Evolutionary conservation across 2,329 filamentous ascomycete species (phyloP).

Genomic region (Eutypella sp.): DNA sequence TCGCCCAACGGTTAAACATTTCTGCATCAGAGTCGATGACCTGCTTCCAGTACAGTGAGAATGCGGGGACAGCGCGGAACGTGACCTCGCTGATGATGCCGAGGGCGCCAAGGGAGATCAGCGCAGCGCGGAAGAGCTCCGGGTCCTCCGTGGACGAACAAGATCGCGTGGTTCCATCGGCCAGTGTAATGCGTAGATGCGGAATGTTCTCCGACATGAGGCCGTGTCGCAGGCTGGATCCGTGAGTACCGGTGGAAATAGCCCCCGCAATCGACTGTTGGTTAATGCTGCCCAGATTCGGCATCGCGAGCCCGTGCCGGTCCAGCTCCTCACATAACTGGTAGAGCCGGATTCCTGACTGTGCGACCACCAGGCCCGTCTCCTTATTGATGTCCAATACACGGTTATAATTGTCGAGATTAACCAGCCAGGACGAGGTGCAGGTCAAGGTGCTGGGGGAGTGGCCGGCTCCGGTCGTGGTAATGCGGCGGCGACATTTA

Average conservation of each 20-base stretch:
- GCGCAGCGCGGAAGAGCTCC: constrained; percentile 81
- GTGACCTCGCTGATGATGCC: constrained; percentile 90
- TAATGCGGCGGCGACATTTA: constrained; percentile 72
- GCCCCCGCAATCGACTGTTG: constrained; percentile 89
- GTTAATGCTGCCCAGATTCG: constrained; percentile 91
- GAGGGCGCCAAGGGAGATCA: constrained; percentile 82
- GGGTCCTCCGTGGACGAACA: constrained; percentile 67
- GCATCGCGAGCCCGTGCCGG: constrained; percentile 73
- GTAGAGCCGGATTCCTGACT: constrained; percentile 83
- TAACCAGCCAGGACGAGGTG: constrained; percentile 90
- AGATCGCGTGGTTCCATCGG: constrained; percentile 67
- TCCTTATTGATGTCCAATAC: constrained; percentile 66
- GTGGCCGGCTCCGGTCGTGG: constrained; percentile 85
- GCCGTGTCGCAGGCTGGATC: constrained; percentile 78
- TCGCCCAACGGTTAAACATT: constrained; percentile 68
- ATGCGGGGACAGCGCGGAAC: constrained; percentile 72
- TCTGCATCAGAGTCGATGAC: constrained; percentile 65
- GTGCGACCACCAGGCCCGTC: constrained; percentile 65
- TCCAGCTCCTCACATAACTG: constrained; percentile 71
- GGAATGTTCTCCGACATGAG: constrained; percentile 75
- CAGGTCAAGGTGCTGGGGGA: constrained; percentile 90
- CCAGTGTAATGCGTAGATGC: constrained; percentile 72
- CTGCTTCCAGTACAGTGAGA: constrained; percentile 84
- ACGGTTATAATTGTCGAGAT: constrained; percentile 76
- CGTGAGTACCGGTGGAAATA: constrained; percentile 90